Percentiles rank a stretch among this genome's conserved stretches.
Conservation (phyloP, 179 eudicot genomes). For the Vitellaria paradoxa region DNA sequence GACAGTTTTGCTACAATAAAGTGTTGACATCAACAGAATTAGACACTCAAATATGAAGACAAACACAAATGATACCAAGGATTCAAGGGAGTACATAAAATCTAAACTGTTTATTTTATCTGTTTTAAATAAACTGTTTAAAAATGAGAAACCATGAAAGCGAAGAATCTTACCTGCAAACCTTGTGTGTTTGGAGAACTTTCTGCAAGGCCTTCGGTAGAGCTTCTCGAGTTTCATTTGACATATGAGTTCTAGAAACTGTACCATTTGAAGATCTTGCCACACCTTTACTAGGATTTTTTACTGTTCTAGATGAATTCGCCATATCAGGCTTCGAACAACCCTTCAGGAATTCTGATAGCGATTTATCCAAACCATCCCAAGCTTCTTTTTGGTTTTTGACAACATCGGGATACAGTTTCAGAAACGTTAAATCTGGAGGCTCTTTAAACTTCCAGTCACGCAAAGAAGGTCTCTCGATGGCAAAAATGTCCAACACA, state of each 20-base stretch:
- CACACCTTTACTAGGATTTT: slow-evolving; percentile 28
- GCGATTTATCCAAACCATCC: slow-evolving; percentile 29
- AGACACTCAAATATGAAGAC: not conserved
- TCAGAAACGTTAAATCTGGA: slow-evolving; percentile 56
- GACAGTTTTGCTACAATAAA: not conserved
- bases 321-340: slow-evolving; percentile 24
- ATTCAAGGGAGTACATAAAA: no score
- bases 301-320: slow-evolving; percentile 24
- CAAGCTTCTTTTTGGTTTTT: slow-evolving; percentile 46
- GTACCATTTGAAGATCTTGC: slow-evolving; percentile 36
- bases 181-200: slow-evolving; percentile 57
- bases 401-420: slow-evolving; percentile 45
- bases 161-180: slow-evolving; percentile 62
- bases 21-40: not conserved
- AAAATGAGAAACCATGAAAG: not conserved
- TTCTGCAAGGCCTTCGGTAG: slow-evolving; percentile 54
- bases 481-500: slow-evolving; percentile 50
- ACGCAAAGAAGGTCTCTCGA: slow-evolving; percentile 42
- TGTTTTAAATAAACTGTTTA: no score
- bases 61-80: not conserved
- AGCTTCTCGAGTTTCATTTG: slow-evolving; percentile 68
- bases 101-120: no score
- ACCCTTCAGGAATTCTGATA: slow-evolving; percentile 24
- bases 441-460: slow-evolving; percentile 82
- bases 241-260: slow-evolving; percentile 32